Evolutionary conservation across 1,139 yeast species (phyloP).

Genomic region (Torulaspora globosa): DNA sequence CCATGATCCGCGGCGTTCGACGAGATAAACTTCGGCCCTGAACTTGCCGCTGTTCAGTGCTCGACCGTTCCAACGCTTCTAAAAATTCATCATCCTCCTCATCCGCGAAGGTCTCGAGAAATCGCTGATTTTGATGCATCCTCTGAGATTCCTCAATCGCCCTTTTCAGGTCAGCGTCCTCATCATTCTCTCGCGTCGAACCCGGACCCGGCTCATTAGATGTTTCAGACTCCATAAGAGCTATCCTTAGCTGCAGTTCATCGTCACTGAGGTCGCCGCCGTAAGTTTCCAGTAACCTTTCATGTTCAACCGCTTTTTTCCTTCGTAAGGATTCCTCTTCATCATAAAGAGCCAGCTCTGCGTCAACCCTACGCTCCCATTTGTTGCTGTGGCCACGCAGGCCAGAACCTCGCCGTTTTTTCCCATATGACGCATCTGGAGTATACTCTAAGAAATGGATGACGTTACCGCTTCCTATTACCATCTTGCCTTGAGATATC

Average conservation of each 20-base stretch:
- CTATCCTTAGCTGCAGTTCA: slow-evolving; percentile 43
- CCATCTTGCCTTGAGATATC: slow-evolving; percentile 33
- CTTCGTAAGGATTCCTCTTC: slow-evolving; percentile 31
- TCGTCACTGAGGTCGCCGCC: slow-evolving; percentile 41
- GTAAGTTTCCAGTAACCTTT: slow-evolving; percentile 27
- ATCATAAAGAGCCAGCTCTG: slow-evolving; percentile 34
- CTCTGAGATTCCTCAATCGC: slow-evolving; percentile 39
- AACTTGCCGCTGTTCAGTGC: slow-evolving; percentile 14
- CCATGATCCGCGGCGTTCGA: not conserved
- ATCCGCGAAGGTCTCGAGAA: slow-evolving; percentile 15
- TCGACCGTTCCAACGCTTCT: slow-evolving; percentile 40
- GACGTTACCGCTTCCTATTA: slow-evolving; percentile 32
- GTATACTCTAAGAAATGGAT: slow-evolving; percentile 32
- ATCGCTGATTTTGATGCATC: slow-evolving; percentile 42
- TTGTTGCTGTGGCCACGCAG: slow-evolving; percentile 25
- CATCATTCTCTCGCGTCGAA: slow-evolving; percentile 3
- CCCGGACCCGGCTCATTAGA: slow-evolving; percentile 4
- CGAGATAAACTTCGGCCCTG: not conserved
- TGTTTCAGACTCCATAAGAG: slow-evolving; percentile 39
- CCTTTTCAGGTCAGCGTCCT: slow-evolving; percentile 21
- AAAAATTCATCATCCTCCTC: slow-evolving; percentile 39
- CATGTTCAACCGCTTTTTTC: slow-evolving; percentile 23
- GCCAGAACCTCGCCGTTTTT: slow-evolving; percentile 16
- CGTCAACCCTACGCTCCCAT: slow-evolving; percentile 30
- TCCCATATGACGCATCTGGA: slow-evolving; percentile 16